Evolutionary conservation across 345 rosid genomes (phyloP).

Genomic region (Arabidopsis thaliana): DNA sequence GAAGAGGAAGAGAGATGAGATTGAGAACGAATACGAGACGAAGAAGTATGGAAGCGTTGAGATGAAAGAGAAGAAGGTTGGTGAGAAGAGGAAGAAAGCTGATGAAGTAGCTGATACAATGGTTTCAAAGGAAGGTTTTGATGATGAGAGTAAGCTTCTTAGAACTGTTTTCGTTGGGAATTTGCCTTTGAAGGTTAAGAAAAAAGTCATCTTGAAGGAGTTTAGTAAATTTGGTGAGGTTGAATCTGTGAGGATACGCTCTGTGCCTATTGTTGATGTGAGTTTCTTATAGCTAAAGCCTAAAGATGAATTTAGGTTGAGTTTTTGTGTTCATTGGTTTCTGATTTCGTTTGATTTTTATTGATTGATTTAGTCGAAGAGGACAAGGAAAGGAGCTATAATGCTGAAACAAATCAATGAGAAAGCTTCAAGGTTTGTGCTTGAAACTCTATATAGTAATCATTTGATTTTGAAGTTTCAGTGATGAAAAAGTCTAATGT

Average conservation of each 20-base stretch:
- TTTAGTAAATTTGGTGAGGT: slow-evolving; percentile 81
- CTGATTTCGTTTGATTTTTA: slow-evolving; percentile 32
- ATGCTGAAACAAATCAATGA: slow-evolving; percentile 76
- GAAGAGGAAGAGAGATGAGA: slow-evolving; percentile 93
- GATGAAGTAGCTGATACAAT: slow-evolving; percentile 58
- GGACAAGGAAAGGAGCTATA: slow-evolving; percentile 85
- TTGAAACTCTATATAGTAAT: background rate
- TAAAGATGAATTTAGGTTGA: slow-evolving; percentile 11
- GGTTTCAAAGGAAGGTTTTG: slow-evolving; percentile 76
- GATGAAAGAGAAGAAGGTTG: slow-evolving; percentile 50
- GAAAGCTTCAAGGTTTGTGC: slow-evolving; percentile 69
- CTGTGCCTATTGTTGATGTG: slow-evolving; percentile 83
- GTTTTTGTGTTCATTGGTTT: background rate
- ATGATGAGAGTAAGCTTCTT: slow-evolving; percentile 83
- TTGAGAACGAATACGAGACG: slow-evolving; percentile 80
- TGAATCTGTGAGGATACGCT: slow-evolving; percentile 91
- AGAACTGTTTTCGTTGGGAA: slow-evolving; percentile 97
- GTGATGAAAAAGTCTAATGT: slow-evolving; percentile 15
- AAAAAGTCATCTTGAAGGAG: slow-evolving; percentile 71
- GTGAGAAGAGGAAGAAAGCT: slow-evolving; percentile 81
- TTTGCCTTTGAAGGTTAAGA: slow-evolving; percentile 81
- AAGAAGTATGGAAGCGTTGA: slow-evolving; percentile 62
- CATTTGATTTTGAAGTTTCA: background rate
- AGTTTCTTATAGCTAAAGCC: slow-evolving; percentile 42
- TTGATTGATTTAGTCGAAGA: slow-evolving; percentile 64